These are phyloP conservation scores for Nyssa sinensis DNA, from an alignment of 148 eudicot species.

Conservation along the genomic window DNA sequence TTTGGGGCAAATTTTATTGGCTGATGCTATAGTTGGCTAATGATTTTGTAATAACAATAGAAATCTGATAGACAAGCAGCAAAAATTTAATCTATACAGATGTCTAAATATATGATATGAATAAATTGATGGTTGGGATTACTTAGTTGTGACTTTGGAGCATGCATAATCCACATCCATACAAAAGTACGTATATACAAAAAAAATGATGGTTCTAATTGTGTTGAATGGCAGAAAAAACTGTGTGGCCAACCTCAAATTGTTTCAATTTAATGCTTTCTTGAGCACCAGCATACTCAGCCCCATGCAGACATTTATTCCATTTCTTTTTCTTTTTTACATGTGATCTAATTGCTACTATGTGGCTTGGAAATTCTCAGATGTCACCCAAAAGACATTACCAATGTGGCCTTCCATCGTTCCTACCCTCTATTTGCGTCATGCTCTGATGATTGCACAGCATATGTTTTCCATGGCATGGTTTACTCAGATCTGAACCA, in stretches of 20 bases:
- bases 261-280: neutral
- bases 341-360: constrained; percentile 10
- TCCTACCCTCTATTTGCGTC: constrained; percentile 90
- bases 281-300: neutral
- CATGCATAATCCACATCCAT: neutral
- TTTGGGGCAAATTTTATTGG: neutral
- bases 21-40: neutral
- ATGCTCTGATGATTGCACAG: constrained; percentile 84
- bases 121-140: constrained; percentile 1
- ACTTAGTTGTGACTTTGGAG: no score
- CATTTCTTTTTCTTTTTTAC: neutral
- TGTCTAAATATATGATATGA: neutral
- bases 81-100: neutral
- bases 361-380: constrained; percentile 35
- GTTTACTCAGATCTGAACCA: constrained; percentile 91
- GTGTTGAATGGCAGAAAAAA: neutral
- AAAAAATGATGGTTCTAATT: neutral
- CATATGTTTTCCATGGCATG: constrained; percentile 94
- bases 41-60: neutral
- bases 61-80: neutral
- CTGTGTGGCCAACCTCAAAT: neutral
- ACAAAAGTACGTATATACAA: no score
- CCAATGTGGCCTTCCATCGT: constrained; percentile 77
- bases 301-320: no score
- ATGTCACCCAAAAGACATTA: constrained; percentile 75